Evolutionary conservation across 176 grass and related monocot species (phyloP).

Genomic region (Carex myosuroides): DNA sequence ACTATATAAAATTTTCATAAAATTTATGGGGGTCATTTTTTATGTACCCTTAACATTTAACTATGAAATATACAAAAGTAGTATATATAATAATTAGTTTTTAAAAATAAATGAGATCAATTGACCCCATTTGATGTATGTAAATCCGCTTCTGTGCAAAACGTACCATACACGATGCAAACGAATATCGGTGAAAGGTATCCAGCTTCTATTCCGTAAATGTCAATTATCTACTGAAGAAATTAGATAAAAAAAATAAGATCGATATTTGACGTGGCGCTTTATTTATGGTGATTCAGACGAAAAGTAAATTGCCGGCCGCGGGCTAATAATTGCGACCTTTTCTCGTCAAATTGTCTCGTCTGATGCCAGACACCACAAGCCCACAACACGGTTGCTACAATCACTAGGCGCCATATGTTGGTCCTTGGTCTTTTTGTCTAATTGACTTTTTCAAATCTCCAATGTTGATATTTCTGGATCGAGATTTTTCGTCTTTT

Average conservation of each 20-base stretch:
- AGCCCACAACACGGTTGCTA: neutral
- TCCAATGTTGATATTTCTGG: neutral
- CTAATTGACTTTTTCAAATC: neutral
- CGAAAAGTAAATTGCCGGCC: neutral
- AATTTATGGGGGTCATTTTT: too few relatives aligned
- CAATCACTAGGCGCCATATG: neutral
- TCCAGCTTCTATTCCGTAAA: neutral
- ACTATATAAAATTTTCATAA: too few relatives aligned
- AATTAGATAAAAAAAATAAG: neutral
- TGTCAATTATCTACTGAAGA: neutral
- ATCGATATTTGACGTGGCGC: neutral
- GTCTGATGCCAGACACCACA: neutral
- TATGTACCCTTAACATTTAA: too few relatives aligned
- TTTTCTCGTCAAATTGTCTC: neutral
- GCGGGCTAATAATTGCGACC: neutral
- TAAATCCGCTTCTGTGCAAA: too few relatives aligned
- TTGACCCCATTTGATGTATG: too few relatives aligned
- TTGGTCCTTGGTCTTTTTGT: neutral
- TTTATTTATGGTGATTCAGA: neutral
- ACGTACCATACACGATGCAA: too few relatives aligned
- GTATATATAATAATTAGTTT: too few relatives aligned
- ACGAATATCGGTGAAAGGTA: too few relatives aligned
- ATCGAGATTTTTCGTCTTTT: neutral
- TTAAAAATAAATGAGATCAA: too few relatives aligned
- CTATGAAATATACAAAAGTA: too few relatives aligned